A percentile compares a stretch with the other conserved stretches of the same genome.
Conservation (phyloP, 805 yeast genomes). For the Candida peoriensis region DNA sequence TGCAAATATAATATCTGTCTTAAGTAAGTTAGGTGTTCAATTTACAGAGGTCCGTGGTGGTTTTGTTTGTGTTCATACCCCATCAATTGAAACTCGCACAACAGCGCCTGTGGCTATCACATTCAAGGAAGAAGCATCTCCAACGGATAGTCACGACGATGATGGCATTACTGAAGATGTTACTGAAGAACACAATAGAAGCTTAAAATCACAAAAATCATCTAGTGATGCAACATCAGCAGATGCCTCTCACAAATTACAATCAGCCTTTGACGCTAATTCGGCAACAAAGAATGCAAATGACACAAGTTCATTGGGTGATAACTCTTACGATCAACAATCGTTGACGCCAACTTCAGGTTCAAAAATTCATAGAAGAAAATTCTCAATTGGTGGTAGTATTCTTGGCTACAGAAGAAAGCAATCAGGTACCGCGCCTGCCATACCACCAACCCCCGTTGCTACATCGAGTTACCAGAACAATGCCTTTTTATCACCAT, state of each 20-base stretch:
- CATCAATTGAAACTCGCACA: slow-evolving; percentile 42
- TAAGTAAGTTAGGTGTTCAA: slow-evolving; percentile 71
- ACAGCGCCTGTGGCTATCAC: slow-evolving; percentile 1
- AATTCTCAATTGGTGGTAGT: slow-evolving; percentile 58
- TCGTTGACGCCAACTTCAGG: slow-evolving; percentile 19
- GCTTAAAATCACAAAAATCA: slow-evolving; percentile 10
- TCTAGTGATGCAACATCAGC: slow-evolving; percentile 13
- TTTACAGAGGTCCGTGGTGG: slow-evolving; percentile 93
- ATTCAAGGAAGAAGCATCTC: slow-evolving; percentile 3
- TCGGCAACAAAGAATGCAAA: slow-evolving; percentile 10
- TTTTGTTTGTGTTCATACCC: slow-evolving; percentile 71
- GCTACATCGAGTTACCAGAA: slow-evolving; percentile 43
- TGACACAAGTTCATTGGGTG: slow-evolving; percentile 12
- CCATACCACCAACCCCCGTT: slow-evolving; percentile 45
- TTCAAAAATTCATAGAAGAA: slow-evolving; percentile 47
- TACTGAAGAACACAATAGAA: slow-evolving; percentile 2
- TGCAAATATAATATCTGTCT: slow-evolving; percentile 72
- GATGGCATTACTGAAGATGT: slow-evolving; percentile 6
- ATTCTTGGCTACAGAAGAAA: slow-evolving; percentile 48
- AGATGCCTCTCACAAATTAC: slow-evolving; percentile 1
- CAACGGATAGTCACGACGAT: slow-evolving; percentile 4
- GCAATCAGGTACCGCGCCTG: slow-evolving; percentile 21
- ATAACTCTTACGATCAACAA: slow-evolving; percentile 14
- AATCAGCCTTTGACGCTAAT: neutral
- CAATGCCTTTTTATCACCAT: slow-evolving; percentile 26